Conservation (phyloP, 495 filamentous ascomycete species). For the Pyrenula aspistea region DNA sequence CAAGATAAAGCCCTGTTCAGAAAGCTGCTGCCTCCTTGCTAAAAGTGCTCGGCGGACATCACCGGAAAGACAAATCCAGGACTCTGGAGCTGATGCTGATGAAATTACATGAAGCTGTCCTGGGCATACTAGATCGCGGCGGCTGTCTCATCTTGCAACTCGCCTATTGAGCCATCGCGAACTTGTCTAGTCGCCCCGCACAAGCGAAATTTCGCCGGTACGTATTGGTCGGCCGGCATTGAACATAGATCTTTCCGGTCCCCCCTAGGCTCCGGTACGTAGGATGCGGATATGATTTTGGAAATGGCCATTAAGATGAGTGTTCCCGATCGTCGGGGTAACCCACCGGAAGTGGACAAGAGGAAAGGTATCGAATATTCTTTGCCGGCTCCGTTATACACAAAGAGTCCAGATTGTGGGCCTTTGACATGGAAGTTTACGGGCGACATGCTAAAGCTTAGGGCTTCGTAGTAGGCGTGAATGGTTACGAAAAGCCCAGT, state of each 20-base stretch:
- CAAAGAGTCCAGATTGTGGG: background rate
- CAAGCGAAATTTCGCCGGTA: background rate
- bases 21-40: background rate
- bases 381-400: background rate
- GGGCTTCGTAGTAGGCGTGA: background rate
- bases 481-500: background rate
- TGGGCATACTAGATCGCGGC: background rate
- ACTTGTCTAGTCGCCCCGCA: background rate
- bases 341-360: background rate
- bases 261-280: background rate
- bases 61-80: background rate
- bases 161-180: background rate
- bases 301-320: background rate
- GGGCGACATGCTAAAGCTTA: background rate
- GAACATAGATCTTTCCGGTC: background rate
- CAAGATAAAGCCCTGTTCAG: background rate
- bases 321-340: background rate
- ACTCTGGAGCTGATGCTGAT: background rate
- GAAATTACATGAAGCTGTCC: background rate
- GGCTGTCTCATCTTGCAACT: background rate
- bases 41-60: background rate
- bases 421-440: background rate
- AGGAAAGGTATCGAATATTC: background rate
- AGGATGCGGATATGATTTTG: background rate
- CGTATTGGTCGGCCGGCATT: background rate